Base-by-base conservation (phyloP, 495 filamentous ascomycete genomes). In the Neurospora sp. region DNA sequence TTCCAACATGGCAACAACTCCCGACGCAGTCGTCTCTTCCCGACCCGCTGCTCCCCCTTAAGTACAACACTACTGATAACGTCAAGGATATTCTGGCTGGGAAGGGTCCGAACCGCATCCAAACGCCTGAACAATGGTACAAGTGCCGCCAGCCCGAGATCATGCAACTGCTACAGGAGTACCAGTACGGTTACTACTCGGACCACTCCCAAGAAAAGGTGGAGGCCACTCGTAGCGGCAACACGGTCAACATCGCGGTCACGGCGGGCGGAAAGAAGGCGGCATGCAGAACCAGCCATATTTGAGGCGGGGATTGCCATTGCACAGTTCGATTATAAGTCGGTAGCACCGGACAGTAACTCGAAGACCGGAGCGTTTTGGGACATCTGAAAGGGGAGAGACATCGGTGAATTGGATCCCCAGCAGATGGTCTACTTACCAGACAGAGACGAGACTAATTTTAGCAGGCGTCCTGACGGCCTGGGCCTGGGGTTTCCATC, bases 401-500 rank as follows among this genome's bases (percentile, higher is more conserved):
- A 88, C 69, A 85, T 87, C 71, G 86, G 86, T 86, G 73, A 69
- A 78, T 73, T 8, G 13, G 31, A 36, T 54, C 37, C 13, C 39
- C 7, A 37, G 19, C 62, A n/a, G 24, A 75, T 21, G 5, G 10
- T 13, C 5, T 54, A 11, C 15, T 10, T 36, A 21, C n/a, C 45
- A 42, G 13, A 45, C 69, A 5, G 45, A 24, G 3, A 11, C 21
- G 45, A 24, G 9, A 24, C 45, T 31, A 5, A 62, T 21, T 7
- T 9, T 21, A 42, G 43, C 42, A 87, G 86, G 85, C 69, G 80
- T 83, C 43, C 74, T 88, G 39, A 85, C 85, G 3, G 85, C 86
- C 15, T 87, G 86, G 86, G 86, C 84, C 19, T 88, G 86, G 85
- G 85, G 85, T 36, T 87, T 88, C 80, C 85, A 87, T 75, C 81